Conservation (phyloP, 2,329 filamentous ascomycete genomes). For the Epichloe hybrida region DNA sequence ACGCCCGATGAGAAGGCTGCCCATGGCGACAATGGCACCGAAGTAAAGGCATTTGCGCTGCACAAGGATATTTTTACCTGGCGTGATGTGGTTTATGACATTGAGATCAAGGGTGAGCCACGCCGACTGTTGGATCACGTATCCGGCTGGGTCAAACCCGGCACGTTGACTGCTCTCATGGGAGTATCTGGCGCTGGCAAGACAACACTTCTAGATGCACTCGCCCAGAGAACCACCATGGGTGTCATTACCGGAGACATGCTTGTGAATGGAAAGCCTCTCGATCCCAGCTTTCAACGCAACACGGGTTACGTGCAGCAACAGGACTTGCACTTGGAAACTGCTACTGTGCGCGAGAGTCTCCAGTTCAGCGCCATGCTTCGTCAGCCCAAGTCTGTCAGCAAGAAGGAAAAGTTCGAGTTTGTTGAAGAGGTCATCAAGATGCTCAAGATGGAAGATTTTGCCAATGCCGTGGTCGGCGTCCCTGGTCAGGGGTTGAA, state of each 20-base stretch:
- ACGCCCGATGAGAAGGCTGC: slow-evolving; percentile 7
- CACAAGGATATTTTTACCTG: slow-evolving; percentile 59
- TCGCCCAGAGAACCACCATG: slow-evolving; percentile 38
- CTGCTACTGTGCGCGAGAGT: slow-evolving; percentile 40
- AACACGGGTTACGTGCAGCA: slow-evolving; percentile 57
- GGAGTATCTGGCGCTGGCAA: slow-evolving; percentile 39
- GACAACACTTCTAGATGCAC: slow-evolving; percentile 28
- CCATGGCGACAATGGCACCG: slow-evolving; percentile 5
- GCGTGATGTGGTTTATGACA: slow-evolving; percentile 58
- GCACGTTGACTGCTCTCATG: slow-evolving; percentile 70
- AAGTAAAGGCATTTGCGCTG: slow-evolving; percentile 21
- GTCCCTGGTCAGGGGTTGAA: slow-evolving; percentile 47
- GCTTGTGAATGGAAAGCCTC: slow-evolving; percentile 46
- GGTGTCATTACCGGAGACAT: slow-evolving; percentile 54
- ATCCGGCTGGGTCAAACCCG: slow-evolving; percentile 80
- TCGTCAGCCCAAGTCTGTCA: slow-evolving; percentile 39
- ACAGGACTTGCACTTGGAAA: slow-evolving; percentile 45
- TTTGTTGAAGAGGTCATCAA: slow-evolving; percentile 53
- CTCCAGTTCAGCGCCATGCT: slow-evolving; percentile 43
- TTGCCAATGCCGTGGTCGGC: slow-evolving; percentile 52
- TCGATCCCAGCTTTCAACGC: slow-evolving; percentile 45
- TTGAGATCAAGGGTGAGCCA: slow-evolving; percentile 58
- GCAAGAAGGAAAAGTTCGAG: slow-evolving; percentile 41
- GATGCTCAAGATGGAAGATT: slow-evolving; percentile 54
- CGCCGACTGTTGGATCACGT: slow-evolving; percentile 67